Conservation (phyloP, 371 early-diverging fungal species). For the Zopfochytrium polystomum region DNA sequence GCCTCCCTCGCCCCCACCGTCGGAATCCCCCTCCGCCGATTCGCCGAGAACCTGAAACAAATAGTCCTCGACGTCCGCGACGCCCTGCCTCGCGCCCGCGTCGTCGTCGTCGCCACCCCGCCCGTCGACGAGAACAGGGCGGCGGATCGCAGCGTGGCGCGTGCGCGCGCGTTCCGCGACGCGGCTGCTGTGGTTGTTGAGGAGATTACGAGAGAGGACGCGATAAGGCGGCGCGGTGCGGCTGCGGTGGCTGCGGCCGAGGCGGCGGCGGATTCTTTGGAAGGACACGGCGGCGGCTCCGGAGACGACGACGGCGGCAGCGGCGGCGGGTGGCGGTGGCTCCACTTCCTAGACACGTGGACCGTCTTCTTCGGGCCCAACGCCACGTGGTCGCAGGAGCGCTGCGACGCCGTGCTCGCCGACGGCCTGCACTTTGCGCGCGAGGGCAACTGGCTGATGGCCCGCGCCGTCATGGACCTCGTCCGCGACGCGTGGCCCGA, state of each 20-base stretch:
- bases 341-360: constrained; percentile 64
- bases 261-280: not conserved
- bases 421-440: constrained; percentile 68
- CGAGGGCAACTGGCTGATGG: constrained; percentile 54
- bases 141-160: constrained; percentile 49
- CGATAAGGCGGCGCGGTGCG: too few species aligned
- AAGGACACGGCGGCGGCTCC: not conserved
- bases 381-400: constrained; percentile 13
- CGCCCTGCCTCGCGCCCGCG: constrained; percentile 54
- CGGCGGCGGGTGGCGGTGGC: not conserved
- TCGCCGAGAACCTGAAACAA: constrained; percentile 52
- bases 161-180: constrained; percentile 58
- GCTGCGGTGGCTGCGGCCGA: not conserved
- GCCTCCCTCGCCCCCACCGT: constrained; percentile 46
- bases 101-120: constrained; percentile 77
- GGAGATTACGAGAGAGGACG: constrained; percentile 30
- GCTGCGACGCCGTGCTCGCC: constrained; percentile 26
- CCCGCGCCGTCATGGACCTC: constrained; percentile 35
- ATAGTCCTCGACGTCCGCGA: constrained; percentile 56
- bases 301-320: constrained; percentile 3
- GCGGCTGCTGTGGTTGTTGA: constrained; percentile 51
- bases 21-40: constrained; percentile 66
- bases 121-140: constrained; percentile 54
- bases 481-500: constrained; percentile 42
- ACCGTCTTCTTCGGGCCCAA: constrained; percentile 42